phyloP scores from a whole-genome alignment of 371 early-diverging fungal species.

The Gilbertella persicaria region DNA sequence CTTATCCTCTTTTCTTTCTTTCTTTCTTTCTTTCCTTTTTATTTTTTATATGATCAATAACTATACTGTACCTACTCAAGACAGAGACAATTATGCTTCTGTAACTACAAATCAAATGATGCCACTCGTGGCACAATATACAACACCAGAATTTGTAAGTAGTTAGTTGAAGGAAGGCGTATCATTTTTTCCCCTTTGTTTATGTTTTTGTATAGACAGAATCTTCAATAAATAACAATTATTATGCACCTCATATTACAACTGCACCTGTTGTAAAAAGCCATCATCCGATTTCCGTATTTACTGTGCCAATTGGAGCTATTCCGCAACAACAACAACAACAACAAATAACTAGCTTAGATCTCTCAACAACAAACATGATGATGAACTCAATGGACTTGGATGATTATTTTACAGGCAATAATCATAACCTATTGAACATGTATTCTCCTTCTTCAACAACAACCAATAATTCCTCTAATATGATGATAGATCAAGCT shows the following conservation, averaged over 20 bases:
- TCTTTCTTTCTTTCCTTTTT: constrained; percentile 7
- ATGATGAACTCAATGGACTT: constrained; percentile 23
- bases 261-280: constrained; percentile 30
- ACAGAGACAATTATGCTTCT: constrained; percentile 13
- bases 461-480: constrained; percentile 19
- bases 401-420: constrained; percentile 19
- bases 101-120: constrained; percentile 19
- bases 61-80: not conserved
- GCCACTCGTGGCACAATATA: constrained; percentile 16
- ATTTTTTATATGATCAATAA: not conserved
- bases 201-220: not conserved
- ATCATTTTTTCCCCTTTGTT: not conserved
- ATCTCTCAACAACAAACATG: constrained; percentile 13
- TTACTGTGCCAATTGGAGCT: not conserved
- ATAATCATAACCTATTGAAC: constrained; percentile 12
- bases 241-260: constrained; percentile 18
- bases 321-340: constrained; percentile 9
- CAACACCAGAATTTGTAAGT: constrained; percentile 10
- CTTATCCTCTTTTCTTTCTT: constrained; percentile 6
- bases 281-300: constrained; percentile 8
- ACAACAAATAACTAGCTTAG: constrained; percentile 7
- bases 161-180: not conserved
- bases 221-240: not conserved
- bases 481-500: constrained; percentile 14
- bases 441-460: constrained; percentile 18